phyloP scores from a whole-genome alignment of 495 filamentous ascomycete genomes.

The Hypoxylon cercidicola region DNA sequence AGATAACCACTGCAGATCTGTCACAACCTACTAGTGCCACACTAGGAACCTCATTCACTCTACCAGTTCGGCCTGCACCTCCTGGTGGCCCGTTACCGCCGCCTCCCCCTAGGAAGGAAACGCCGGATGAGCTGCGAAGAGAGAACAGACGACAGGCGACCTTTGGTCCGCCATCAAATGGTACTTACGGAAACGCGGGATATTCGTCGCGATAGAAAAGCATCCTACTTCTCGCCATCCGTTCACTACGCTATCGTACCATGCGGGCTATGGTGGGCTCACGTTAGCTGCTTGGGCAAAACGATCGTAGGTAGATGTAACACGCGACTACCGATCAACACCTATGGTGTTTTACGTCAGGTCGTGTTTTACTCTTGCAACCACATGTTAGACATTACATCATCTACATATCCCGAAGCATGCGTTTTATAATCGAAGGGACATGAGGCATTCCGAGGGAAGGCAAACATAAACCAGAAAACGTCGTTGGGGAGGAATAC shows the following conservation, averaged over 20 bases:
- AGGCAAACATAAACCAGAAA: constrained; percentile 7
- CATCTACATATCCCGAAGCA: constrained; percentile 17
- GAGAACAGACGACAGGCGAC: constrained; percentile 53
- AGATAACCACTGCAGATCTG: constrained; percentile 43
- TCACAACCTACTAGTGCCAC: constrained; percentile 41
- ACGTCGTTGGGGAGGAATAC: constrained; percentile 1
- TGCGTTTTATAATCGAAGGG: neutral
- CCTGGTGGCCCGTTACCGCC: constrained; percentile 56
- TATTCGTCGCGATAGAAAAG: constrained; percentile 37
- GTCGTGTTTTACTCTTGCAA: neutral
- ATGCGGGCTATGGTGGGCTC: constrained; percentile 3
- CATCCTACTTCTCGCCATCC: neutral
- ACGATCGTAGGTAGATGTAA: constrained; percentile 1
- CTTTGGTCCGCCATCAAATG: constrained; percentile 52
- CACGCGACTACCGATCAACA: neutral
- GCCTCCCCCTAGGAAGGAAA: constrained; percentile 58
- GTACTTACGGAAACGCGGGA: constrained; percentile 43
- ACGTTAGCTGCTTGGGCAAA: constrained; percentile 1
- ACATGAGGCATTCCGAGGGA: neutral
- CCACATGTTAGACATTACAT: constrained; percentile 19
- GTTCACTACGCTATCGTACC: neutral
- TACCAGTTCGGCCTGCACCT: constrained; percentile 61
- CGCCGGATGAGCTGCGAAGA: constrained; percentile 50
- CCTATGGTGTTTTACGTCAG: neutral
- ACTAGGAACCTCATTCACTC: constrained; percentile 53